These are phyloP conservation scores for Calonectria hongkongensis DNA, from an alignment of 2,329 filamentous ascomycete genomes.

Conservation along the genomic window DNA sequence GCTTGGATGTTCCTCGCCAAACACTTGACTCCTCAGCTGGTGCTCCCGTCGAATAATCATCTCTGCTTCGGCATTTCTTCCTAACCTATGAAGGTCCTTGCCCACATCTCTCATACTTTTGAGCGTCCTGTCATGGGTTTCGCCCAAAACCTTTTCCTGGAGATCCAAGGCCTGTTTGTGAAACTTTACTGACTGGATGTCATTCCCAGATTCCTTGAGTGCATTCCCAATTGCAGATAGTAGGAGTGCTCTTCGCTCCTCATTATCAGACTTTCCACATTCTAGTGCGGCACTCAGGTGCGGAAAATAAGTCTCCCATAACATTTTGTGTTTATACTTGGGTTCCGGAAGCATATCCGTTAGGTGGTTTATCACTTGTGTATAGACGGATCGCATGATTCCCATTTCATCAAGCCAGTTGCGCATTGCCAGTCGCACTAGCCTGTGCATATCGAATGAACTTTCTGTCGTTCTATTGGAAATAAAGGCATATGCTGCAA, in stretches of 20 bases:
- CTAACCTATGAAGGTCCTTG: neutral
- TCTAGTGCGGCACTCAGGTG: conserved; percentile 43
- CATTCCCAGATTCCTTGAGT: conserved; percentile 12
- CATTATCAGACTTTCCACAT: neutral
- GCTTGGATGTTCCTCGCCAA: neutral
- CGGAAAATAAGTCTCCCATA: conserved; percentile 52
- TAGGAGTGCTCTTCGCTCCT: neutral
- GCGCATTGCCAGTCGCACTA: conserved; percentile 56
- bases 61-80: neutral
- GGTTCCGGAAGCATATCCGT: conserved; percentile 37
- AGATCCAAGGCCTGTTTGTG: neutral
- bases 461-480: conserved; percentile 40
- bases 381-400: conserved; percentile 12
- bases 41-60: neutral
- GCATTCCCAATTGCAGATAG: neutral
- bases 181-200: conserved; percentile 42
- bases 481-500: conserved; percentile 58
- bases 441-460: conserved; percentile 56
- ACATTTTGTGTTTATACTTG: conserved; percentile 42
- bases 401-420: conserved; percentile 54
- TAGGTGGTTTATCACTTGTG: conserved; percentile 40
- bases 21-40: neutral
- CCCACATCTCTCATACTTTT: neutral
- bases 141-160: neutral
- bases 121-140: neutral